Evolutionary conservation across 371 early-diverging fungal species (phyloP).

Genomic region (Haplosporangium sp.): DNA sequence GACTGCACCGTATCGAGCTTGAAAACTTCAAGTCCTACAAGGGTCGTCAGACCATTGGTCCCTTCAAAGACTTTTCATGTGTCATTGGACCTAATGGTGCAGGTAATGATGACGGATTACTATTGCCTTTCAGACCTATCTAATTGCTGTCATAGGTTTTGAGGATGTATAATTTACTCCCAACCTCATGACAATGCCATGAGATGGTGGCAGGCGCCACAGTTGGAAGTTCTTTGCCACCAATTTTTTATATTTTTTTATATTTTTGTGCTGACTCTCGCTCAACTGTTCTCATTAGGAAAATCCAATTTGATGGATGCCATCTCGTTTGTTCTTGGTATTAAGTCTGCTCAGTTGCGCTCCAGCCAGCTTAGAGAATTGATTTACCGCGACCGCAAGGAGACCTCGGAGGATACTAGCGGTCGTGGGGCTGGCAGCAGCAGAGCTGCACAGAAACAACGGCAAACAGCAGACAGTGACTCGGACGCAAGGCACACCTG

Average conservation of each 20-base stretch:
- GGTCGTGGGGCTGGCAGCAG: no score
- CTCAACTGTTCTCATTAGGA: constrained; percentile 59
- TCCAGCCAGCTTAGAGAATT: constrained; percentile 90
- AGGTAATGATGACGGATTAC: no score
- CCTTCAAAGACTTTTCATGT: constrained; percentile 96
- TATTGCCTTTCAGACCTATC: no score
- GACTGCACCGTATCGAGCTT: constrained; percentile 91
- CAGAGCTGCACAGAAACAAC: constrained; percentile 27
- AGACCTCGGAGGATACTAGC: constrained; percentile 25
- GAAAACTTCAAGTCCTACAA: constrained; percentile 99
- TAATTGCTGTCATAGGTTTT: no score
- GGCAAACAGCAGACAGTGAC: constrained; percentile 55
- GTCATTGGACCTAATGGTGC: constrained; percentile 99
- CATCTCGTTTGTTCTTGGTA: constrained; percentile 97
- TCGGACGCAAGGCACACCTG: constrained; percentile 68
- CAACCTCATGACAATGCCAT: background rate
- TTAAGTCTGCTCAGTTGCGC: constrained; percentile 89
- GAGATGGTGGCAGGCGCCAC: background rate
- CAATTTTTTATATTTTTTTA: no score
- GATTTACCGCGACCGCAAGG: constrained; percentile 80
- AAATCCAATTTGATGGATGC: constrained; percentile 99
- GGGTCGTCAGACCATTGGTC: constrained; percentile 93
- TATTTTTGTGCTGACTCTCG: background rate
- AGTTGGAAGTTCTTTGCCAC: constrained; percentile 20
- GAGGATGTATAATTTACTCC: no score